Base-by-base conservation (phyloP, 1,139 yeast species). In the Saccharomycopsis hybrid region DNA sequence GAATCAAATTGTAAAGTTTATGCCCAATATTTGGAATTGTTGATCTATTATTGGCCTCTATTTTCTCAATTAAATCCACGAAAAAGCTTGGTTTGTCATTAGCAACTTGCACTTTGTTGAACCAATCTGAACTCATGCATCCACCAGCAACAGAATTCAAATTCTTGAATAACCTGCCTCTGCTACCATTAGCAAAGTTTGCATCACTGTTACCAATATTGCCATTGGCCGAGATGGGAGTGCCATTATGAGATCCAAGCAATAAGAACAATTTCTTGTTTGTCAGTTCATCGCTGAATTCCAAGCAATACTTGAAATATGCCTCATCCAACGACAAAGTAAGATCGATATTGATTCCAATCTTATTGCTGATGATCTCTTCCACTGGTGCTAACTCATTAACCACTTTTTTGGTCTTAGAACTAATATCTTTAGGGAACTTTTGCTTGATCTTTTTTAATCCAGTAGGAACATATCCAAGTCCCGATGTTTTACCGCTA, bases 291-390 rank as follows among this genome's bases (percentile, higher is more conserved):
- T 43, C 40, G 28, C 40, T 37, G 27, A 48, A 53, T 33, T 35
- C 30, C 18, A 53, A 41, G 25, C 54, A 51, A 40, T 53, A 51
- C 33, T 43, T 48, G 37, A 51, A 53, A 33, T 53, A 53, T 5
- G 52, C 43, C 24, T 48, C 48, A 4, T 48, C 51, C 11, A 41
- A 8, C 5, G 47, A 27, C 24, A 48, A 27, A 3, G 50, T 40
- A 13, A 41, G 24, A 37, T 53, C 52, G 24, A 53, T 43, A 25
- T 36, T 25, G 28, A 53, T 46, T 4, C 54, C 55, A 4, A 53
- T 41, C 33, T 46, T 48, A 5, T 43, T 31, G 33, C 54, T 30
- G 36, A 53, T 11, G 18, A 49, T 36, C 18, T 47, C 51, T 11
- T 50, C 50, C 28, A 52, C 37, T 5, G 55, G 53, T n/a, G 24